These are phyloP conservation scores for Collybia sordida DNA, from an alignment of 768 basidiomycete genomes.

Conservation along the genomic window DNA sequence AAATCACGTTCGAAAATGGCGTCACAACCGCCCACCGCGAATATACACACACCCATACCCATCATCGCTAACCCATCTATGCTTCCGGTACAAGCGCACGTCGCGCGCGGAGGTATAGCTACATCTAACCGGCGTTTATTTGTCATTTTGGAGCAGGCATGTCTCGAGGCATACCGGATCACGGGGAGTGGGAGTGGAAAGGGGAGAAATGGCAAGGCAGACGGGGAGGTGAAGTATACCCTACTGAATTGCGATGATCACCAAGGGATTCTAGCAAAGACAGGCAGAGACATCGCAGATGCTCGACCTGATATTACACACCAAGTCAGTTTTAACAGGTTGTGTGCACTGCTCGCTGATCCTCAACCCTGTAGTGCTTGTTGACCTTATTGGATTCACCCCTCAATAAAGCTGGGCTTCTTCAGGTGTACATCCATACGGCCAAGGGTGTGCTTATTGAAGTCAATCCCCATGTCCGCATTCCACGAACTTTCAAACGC, in stretches of 20 bases:
- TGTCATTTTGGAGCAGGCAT: constrained; percentile 92
- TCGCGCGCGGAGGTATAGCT: constrained; percentile 54
- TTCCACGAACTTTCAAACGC: constrained; percentile 97
- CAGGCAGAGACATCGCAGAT: constrained; percentile 96
- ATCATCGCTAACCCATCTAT: constrained; percentile 69
- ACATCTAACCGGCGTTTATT: constrained; percentile 70
- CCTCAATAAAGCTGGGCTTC: constrained; percentile 92
- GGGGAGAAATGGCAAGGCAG: constrained; percentile 55
- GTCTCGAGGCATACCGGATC: constrained; percentile 92
- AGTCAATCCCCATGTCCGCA: constrained; percentile 96
- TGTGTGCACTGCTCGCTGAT: constrained; percentile 7
- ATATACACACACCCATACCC: constrained; percentile 45
- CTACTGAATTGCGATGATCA: constrained; percentile 98
- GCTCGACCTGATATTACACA: constrained; percentile 99
- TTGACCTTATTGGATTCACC: constrained; percentile 96
- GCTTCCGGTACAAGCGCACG: constrained; percentile 81
- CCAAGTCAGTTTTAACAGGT: constrained; percentile 57
- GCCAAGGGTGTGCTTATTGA: constrained; percentile 95
- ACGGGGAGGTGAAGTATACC: constrained; percentile 91
- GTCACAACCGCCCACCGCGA: constrained; percentile 15
- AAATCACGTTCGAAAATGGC: constrained; percentile 52
- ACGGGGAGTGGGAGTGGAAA: constrained; percentile 59
- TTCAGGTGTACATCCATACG: constrained; percentile 98
- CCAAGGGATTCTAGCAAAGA: constrained; percentile 97
- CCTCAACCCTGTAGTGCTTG: constrained; percentile 63